Percentiles rank a stretch among this genome's conserved stretches.
Evolutionary conservation across 2,329 filamentous ascomycete species (phyloP).

Genomic region (Curvularia eragrostidis): DNA sequence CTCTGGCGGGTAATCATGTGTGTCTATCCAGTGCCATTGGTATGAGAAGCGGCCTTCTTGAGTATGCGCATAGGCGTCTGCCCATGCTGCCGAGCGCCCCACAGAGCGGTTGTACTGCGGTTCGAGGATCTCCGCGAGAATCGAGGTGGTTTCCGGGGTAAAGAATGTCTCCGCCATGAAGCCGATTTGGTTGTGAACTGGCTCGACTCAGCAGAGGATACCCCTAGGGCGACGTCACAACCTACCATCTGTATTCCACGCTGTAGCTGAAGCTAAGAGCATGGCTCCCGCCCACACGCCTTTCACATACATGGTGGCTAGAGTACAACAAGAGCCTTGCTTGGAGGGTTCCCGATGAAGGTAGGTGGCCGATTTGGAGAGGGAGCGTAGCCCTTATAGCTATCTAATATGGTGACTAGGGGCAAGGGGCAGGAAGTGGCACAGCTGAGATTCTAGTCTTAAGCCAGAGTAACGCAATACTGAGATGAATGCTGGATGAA

Average conservation of each 20-base stretch:
- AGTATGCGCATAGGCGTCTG: conserved; percentile 50
- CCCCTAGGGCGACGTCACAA: background rate
- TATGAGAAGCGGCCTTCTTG: conserved; percentile 51
- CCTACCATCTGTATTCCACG: conserved; percentile 47
- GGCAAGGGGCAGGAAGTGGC: conserved; percentile 2
- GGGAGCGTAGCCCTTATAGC: background rate
- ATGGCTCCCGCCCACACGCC: conserved; percentile 14
- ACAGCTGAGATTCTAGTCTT: background rate
- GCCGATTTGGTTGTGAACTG: conserved; percentile 52
- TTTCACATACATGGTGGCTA: conserved; percentile 1
- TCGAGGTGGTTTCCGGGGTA: conserved; percentile 37
- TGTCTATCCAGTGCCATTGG: conserved; percentile 53
- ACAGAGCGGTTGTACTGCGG: conserved; percentile 51
- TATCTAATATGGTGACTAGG: conserved; percentile 5
- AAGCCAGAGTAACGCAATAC: background rate
- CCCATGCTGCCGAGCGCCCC: conserved; percentile 51
- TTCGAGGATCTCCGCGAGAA: conserved; percentile 48
- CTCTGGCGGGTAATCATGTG: conserved; percentile 44
- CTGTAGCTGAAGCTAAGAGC: conserved; percentile 22
- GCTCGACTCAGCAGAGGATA: conserved; percentile 11
- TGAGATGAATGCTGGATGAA: background rate
- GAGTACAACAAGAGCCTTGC: background rate
- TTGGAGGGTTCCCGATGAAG: background rate
- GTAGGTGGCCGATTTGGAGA: background rate
- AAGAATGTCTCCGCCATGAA: conserved; percentile 51